phyloP scores from a whole-genome alignment of 2,329 filamentous ascomycete species.

The Aspergillus udagawae region DNA sequence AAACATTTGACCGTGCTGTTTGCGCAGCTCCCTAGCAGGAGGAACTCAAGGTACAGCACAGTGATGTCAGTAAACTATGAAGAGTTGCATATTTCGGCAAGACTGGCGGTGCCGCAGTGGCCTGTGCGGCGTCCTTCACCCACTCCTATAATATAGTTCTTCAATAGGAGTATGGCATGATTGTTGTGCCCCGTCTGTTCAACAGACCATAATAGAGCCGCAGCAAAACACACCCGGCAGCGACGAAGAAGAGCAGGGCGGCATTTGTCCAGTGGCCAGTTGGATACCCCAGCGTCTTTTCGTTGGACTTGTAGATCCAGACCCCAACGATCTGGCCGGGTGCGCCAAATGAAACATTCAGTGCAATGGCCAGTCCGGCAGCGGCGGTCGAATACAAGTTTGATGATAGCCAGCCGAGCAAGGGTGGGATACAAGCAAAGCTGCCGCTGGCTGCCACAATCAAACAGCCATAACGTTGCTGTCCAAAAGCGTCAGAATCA shows the following conservation, averaged over 20 bases:
- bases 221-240: constrained; percentile 51
- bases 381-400: constrained; percentile 64
- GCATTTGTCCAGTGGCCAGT: constrained; percentile 68
- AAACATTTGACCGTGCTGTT: too few relatives aligned
- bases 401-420: constrained; percentile 67
- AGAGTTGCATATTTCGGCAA: too few relatives aligned
- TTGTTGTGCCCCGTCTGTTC: constrained; percentile 30
- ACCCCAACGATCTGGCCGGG: constrained; percentile 68
- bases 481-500: background rate
- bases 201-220: constrained; percentile 54
- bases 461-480: constrained; percentile 62
- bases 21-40: too few relatives aligned
- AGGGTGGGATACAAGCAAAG: constrained; percentile 65
- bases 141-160: too few relatives aligned
- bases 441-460: constrained; percentile 64
- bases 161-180: too few relatives aligned
- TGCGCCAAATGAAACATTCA: constrained; percentile 66
- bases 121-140: too few relatives aligned
- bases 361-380: constrained; percentile 64
- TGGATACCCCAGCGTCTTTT: constrained; percentile 59
- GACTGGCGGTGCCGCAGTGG: too few relatives aligned
- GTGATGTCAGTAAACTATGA: too few relatives aligned
- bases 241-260: constrained; percentile 56
- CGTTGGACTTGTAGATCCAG: constrained; percentile 67
- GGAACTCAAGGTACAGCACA: too few relatives aligned